These are phyloP conservation scores for Cardamine resedifolia DNA, from an alignment of 345 rosid species.

Conservation along the genomic window DNA sequence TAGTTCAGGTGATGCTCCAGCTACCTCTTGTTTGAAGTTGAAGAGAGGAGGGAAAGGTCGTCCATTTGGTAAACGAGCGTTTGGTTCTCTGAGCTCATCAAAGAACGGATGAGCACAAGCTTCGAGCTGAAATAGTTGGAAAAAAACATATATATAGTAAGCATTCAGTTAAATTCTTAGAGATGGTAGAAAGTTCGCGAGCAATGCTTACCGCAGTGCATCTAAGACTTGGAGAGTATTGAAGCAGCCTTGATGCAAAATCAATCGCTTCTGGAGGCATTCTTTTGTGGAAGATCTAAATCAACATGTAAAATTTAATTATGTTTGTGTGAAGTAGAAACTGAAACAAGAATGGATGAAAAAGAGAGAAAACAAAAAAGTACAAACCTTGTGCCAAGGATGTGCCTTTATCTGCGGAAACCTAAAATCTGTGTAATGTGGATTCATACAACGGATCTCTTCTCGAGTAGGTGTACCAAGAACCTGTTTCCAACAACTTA, in stretches of 20 bases:
- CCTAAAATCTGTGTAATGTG: conserved; percentile 80
- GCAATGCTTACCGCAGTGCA: conserved; percentile 68
- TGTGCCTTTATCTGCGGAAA: conserved; percentile 95
- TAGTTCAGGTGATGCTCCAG: conserved; percentile 74
- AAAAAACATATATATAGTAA: not conserved
- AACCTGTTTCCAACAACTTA: conserved; percentile 47
- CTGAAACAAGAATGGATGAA: not conserved
- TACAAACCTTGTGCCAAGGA: conserved; percentile 83
- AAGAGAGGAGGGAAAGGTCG: conserved; percentile 62
- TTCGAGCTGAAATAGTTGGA: conserved; percentile 44
- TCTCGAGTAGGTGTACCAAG: conserved; percentile 95
- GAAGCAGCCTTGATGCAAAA: conserved; percentile 76
- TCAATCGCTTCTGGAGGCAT: conserved; percentile 94
- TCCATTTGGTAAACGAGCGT: conserved; percentile 57
- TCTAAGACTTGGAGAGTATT: conserved; percentile 86
- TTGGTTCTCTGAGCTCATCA: conserved; percentile 64
- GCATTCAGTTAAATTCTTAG: not conserved
- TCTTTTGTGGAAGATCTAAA: conserved; percentile 72
- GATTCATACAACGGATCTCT: conserved; percentile 96
- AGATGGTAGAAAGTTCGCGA: not conserved
- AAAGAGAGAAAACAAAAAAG: not conserved
- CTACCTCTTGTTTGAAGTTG: conserved; percentile 72
- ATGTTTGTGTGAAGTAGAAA: not conserved
- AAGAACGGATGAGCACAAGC: conserved; percentile 74
- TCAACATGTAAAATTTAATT: not conserved